These are phyloP conservation scores for Microsporum audouinii DNA, from an alignment of 2,329 filamentous ascomycete genomes.

Conservation along the genomic window DNA sequence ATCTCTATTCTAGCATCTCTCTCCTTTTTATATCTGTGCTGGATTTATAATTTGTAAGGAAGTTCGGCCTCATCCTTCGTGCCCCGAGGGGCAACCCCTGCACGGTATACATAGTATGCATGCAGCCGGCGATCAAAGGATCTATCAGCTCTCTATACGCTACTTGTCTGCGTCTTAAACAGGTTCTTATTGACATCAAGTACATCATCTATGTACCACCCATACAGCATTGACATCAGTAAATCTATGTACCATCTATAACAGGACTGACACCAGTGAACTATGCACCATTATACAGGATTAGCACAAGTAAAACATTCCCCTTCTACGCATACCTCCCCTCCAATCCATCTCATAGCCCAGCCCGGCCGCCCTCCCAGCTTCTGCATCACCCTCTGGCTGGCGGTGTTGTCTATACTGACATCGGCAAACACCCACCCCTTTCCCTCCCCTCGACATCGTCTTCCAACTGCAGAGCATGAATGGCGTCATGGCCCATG, in stretches of 20 bases:
- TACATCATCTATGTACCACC: no score
- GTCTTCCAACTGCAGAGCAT: neutral
- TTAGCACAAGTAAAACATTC: neutral
- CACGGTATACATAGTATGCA: no score
- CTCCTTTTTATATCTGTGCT: no score
- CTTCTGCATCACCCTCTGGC: constrained; percentile 36
- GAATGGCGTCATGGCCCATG: constrained; percentile 17
- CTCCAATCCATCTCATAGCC: constrained; percentile 28
- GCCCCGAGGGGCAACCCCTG: no score
- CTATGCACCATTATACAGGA: neutral
- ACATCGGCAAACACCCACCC: constrained; percentile 32
- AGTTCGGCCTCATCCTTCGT: no score
- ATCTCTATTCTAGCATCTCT: no score
- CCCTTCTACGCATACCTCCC: constrained; percentile 19
- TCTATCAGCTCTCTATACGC: no score
- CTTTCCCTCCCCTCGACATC: constrained; percentile 8
- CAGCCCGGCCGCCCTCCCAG: constrained; percentile 28
- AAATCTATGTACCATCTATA: neutral
- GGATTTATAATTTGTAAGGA: no score
- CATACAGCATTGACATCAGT: neutral
- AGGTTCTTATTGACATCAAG: no score
- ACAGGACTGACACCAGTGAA: neutral
- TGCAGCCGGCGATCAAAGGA: no score
- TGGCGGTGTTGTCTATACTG: constrained; percentile 24
- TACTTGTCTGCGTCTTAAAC: no score